Evolutionary conservation across 208 protist genomes (phyloP), one percentile per base, ranked within the genome.

Genomic region (Leishmania turanica): DNA sequence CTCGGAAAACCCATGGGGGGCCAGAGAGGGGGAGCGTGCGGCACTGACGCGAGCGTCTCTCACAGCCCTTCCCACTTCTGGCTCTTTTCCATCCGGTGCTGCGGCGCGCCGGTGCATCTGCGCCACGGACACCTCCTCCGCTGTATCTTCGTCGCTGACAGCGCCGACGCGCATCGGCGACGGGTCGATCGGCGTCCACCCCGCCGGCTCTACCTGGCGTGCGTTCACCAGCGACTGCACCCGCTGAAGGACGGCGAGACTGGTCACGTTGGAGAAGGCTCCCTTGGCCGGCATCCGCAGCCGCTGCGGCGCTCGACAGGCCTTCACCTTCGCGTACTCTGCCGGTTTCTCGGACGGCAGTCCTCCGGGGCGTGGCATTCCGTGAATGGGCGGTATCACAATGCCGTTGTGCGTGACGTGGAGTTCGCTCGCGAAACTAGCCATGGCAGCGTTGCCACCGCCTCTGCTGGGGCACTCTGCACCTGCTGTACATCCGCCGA

Each of bases 211-310:
- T n/a, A 86, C 78, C 65, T 86, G 82, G 8, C 58, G 70, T 6
- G 74, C 62, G 72, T 77, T 81, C 64, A 8, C 31, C 53, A 75
- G 73, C 9, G 77, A 74, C 77, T 77, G 62, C 45, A 82, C 64
- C 40, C 76, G 81, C 66, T 84, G 66, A 17, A 88, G 82, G 11
- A 88, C 80, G 9, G 71, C 83, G 0, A 82, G 31, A 37, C 75
- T 88, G 42, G 79, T 84, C 68, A 81, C 45, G 37, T 72, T 83
- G 3, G 85, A 88, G 49, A 88, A 88, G 21, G 80, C 80, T 0
- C 81, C 85, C 72, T 84, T 88, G 34, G 68, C 65, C 27, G 85
- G 78, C 5, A 83, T 27, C 0, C 51, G 58, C 19, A 19, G 47
- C 0, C 75, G 75, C 34, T 62, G 66, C 47, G 74, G 64, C 27